A percentile compares a stretch with the other conserved stretches of the same genome.
phyloP scores from a whole-genome alignment of 1,139 yeast genomes.

The Suhomyces yuchorum region DNA sequence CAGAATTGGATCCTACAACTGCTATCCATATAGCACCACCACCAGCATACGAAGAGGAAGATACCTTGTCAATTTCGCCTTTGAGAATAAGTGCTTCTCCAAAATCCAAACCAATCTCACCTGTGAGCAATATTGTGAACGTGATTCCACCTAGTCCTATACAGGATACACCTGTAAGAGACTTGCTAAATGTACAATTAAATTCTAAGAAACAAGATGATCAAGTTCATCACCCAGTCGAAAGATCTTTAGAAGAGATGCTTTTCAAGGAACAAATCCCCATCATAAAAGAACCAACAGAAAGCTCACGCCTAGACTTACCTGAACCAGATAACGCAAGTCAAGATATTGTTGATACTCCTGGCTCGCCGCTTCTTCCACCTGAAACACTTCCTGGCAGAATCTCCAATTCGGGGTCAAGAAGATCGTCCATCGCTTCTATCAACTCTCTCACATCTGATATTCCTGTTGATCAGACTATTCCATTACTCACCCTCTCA shows the following conservation, averaged over 20 bases:
- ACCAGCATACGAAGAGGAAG: slow-evolving; percentile 45
- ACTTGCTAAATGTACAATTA: slow-evolving; percentile 14
- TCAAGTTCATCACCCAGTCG: neutral
- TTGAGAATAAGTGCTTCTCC: slow-evolving; percentile 24
- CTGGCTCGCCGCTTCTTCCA: slow-evolving; percentile 13
- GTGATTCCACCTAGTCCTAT: slow-evolving; percentile 14
- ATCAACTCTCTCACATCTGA: slow-evolving; percentile 22
- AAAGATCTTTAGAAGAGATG: slow-evolving; percentile 24
- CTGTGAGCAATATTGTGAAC: slow-evolving; percentile 3
- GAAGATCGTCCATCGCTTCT: slow-evolving; percentile 32
- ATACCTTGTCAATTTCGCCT: slow-evolving; percentile 31
- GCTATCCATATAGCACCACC: slow-evolving; percentile 26
- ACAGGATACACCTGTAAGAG: slow-evolving; percentile 19
- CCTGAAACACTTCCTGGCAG: slow-evolving; percentile 3
- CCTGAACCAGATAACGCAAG: slow-evolving; percentile 2
- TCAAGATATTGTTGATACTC: slow-evolving; percentile 14
- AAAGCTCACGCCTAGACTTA: neutral
- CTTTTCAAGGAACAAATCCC: slow-evolving; percentile 3
- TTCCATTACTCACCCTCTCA: slow-evolving; percentile 41
- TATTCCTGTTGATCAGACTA: slow-evolving; percentile 38
- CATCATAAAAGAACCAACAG: neutral
- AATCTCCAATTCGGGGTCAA: slow-evolving; percentile 11
- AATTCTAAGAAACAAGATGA: slow-evolving; percentile 1
- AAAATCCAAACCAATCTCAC: neutral
- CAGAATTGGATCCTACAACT: slow-evolving; percentile 34